Evolutionary conservation across 78 protist genomes (phyloP), one percentile per base, ranked within the genome.

Genomic region (Dictyostelium citrinum): DNA sequence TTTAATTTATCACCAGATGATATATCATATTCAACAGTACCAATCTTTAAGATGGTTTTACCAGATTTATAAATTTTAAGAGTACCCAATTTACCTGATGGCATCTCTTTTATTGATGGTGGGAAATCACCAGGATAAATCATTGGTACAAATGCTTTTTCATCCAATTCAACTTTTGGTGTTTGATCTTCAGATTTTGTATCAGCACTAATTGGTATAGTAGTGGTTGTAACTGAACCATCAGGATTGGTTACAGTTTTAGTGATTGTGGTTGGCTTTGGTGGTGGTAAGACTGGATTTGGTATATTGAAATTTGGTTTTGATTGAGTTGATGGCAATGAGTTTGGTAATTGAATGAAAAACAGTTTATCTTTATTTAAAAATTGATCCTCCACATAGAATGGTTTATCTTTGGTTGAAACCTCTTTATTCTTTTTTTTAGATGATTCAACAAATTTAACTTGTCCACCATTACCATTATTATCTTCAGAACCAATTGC

Each of bases 41-140:
- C 84, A 77, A 86, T 77, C 2, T 31, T 74, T 27, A 86, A 22
- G 20, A 77, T 64, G 27, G 43, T 39, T 77, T 86, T 86, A 61
- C 92, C 92, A 77, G 92, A 86, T 77, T 86, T 86, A 77, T 86
- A 86, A 20, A 86, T 76, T 77, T 86, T 86, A 17, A 86, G 81
- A 29, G 74, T 86, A 24, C 92, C 92, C 2, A 86, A 33, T 86
- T 45, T 24, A 61, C 92, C 92, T 1, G 58, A 37, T 39, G 83
- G 83, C 24, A 86, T 37, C 29, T 43, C 27, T 35, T 86, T 86
- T 37, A 86, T 9, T 8, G 92, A 39, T 24, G 67, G 67, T 74
- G 92, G 51, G 27, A 86, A 86, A 61, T 86, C 92, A 61, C 92
- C 92, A 29, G 92, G 92, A 76, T 76, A 86, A 27, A 86, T 27